Evolutionary conservation across 2,329 filamentous ascomycete species (phyloP).

Genomic region (Ophiostoma piceae): DNA sequence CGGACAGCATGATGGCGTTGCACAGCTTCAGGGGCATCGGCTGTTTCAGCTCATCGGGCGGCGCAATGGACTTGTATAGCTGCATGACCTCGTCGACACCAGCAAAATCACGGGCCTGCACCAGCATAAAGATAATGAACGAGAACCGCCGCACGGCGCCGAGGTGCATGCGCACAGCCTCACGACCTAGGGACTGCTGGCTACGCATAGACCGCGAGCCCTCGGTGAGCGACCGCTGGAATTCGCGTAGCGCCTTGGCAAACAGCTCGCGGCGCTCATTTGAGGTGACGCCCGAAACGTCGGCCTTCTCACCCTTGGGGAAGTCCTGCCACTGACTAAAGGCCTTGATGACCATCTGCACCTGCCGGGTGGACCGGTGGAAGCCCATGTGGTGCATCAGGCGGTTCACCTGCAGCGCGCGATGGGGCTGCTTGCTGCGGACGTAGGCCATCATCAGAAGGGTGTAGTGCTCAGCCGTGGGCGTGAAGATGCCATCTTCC

Average conservation of each 20-base stretch:
- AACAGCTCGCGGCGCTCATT: conserved; percentile 31
- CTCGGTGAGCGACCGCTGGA: conserved; percentile 40
- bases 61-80: conserved; percentile 42
- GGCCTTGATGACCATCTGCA: conserved; percentile 42
- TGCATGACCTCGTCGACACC: conserved; percentile 43
- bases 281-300: not conserved
- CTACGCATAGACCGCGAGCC: not conserved
- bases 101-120: conserved; percentile 37
- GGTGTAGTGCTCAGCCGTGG: conserved; percentile 46
- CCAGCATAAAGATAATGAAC: conserved; percentile 40
- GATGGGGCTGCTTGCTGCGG: conserved; percentile 40
- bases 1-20: conserved; percentile 62
- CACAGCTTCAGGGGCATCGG: conserved; percentile 51
- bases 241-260: conserved; percentile 35
- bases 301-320: conserved; percentile 25
- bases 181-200: not conserved
- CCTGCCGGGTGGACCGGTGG: conserved; percentile 40
- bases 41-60: conserved; percentile 31
- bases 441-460: conserved; percentile 51
- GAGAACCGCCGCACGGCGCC: conserved; percentile 35
- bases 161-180: conserved; percentile 28
- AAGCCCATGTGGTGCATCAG: conserved; percentile 43
- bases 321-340: conserved; percentile 36
- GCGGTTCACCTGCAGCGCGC: conserved; percentile 40
- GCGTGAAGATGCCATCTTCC: conserved; percentile 42